Base-by-base conservation (phyloP, 2,329 filamentous ascomycete genomes). In the Stagonosporopsis rhizophila region DNA sequence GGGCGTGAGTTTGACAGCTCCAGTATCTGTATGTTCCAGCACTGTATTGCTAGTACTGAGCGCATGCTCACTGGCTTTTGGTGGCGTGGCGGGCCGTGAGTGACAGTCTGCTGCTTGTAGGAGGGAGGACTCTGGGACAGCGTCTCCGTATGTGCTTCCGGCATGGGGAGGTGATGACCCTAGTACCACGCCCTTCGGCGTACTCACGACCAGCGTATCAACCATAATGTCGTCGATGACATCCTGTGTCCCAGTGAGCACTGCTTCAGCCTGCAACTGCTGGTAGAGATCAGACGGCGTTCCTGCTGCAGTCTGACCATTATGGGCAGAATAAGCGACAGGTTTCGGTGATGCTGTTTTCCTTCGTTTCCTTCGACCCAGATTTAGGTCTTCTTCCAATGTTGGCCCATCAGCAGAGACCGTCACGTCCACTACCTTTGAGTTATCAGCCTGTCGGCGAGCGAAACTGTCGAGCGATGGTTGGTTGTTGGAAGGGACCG, bases 351-450 rank as follows among this genome's bases (percentile, higher is more conserved):
- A 74, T 12, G 58, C 59, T 1, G 76, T 79, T 48, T 74, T 77
- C 39, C 72, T 71, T 35, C 77, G 69, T 59, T 80, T 80, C 38
- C 71, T 70, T 15, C 72, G 67, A 6, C 59, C 64, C 40, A 62
- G 28, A 42, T 75, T 73, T 15, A 64, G 56, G 6, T 77, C 72
- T 35, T 70, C 65, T 17, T 72, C 67, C 20, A 72, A 42, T 22
- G 48, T 52, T 22, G 39, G n/a, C 9, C 35, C 34, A 17, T 28
- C 47, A n/a, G 42, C 47, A 28, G 20, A 32, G 1, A 23, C 40
- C 15, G 39, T 39, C 12, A 28, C n/a, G 17, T 52, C 47, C 6
- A 4, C 40, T 35, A 40, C 35, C 9, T 54, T 52, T 1, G 27
- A 27, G 15, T 58, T 57, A 4, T 34, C 12, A 9, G 44, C 38